Percentiles rank a stretch among this genome's conserved stretches.
Conservation (phyloP, 768 basidiomycete genomes). For the Lentinula guzmanii region DNA sequence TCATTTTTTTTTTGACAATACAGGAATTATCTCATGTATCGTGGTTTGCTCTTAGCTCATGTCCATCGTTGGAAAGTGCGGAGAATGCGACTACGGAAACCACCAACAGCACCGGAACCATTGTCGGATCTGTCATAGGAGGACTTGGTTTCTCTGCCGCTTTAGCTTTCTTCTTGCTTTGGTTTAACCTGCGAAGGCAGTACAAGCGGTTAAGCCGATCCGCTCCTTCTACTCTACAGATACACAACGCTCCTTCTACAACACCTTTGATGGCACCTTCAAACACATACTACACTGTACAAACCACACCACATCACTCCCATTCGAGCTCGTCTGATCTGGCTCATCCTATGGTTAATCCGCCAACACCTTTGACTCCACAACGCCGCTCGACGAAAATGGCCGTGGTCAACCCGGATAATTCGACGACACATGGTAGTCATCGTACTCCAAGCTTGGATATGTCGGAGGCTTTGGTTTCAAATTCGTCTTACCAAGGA, state of each 20-base stretch:
- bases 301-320: background rate
- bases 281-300: background rate
- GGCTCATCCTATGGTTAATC: background rate
- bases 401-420: background rate
- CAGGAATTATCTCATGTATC: background rate
- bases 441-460: background rate
- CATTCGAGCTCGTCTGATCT: background rate
- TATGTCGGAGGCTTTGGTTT: background rate
- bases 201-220: background rate
- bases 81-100: background rate
- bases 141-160: background rate
- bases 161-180: background rate
- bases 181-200: background rate
- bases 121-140: background rate
- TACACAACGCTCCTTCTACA: background rate
- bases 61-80: background rate
- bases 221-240: background rate
- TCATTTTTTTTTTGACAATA: background rate
- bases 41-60: background rate
- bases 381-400: background rate
- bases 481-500: background rate
- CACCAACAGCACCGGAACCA: background rate
- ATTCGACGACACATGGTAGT: background rate
- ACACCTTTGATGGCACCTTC: background rate
- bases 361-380: background rate